Conservation (phyloP, 2,329 filamentous ascomycete genomes). For the Chaetomiaceae sp. region DNA sequence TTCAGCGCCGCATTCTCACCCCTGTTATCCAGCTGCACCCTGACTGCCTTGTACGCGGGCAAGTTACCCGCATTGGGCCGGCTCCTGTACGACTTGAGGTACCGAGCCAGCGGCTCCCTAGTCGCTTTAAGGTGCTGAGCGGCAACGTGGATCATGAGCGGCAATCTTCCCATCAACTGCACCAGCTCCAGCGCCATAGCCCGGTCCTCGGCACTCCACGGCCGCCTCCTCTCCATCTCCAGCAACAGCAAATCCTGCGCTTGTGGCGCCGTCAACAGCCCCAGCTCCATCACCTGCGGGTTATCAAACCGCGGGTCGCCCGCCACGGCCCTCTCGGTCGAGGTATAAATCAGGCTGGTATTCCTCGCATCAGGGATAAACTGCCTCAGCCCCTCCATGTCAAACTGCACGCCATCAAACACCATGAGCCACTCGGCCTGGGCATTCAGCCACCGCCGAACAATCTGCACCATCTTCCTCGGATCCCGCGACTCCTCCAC, state of each 20-base stretch:
- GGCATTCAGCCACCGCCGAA: conserved; percentile 57
- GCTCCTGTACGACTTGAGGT: conserved; percentile 52
- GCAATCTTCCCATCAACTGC: conserved; percentile 57
- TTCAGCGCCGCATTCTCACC: conserved; percentile 54
- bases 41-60: conserved; percentile 43
- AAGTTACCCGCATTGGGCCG: conserved; percentile 50
- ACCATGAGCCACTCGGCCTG: conserved; percentile 63
- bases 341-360: conserved; percentile 64
- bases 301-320: conserved; percentile 56
- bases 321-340: conserved; percentile 52
- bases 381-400: conserved; percentile 49
- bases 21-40: conserved; percentile 44
- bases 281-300: conserved; percentile 52
- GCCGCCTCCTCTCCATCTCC: conserved; percentile 55
- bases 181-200: conserved; percentile 58
- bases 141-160: conserved; percentile 63
- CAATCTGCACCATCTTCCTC: conserved; percentile 48
- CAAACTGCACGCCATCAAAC: conserved; percentile 62
- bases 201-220: conserved; percentile 49
- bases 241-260: conserved; percentile 57
- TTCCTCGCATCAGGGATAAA: conserved; percentile 61
- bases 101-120: conserved; percentile 56
- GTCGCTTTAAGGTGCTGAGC: conserved; percentile 58
- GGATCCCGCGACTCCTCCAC: conserved; percentile 37
- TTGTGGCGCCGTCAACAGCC: conserved; percentile 49